Evolutionary conservation across 2,329 filamentous ascomycete genomes (phyloP).

Genomic region (Colletotrichum liaoningense): DNA sequence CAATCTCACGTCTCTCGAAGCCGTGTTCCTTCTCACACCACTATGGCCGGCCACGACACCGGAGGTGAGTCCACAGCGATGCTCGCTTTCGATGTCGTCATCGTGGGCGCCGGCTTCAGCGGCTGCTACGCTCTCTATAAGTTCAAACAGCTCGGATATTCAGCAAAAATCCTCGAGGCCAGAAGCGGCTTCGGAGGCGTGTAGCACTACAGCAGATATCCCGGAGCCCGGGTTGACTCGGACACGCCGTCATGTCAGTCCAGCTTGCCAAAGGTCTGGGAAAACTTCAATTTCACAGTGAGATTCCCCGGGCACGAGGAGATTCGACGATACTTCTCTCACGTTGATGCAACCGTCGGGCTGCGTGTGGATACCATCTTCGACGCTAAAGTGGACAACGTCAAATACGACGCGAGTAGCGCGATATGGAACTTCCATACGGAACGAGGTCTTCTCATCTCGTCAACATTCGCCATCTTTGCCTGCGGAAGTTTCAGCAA

Average conservation of each 20-base stretch:
- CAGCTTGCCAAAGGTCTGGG: constrained; percentile 49
- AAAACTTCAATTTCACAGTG: constrained; percentile 56
- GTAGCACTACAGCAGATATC: constrained; percentile 44
- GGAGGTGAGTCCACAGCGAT: no score
- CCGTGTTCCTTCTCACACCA: no score
- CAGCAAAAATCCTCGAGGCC: constrained; percentile 49
- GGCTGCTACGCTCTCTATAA: constrained; percentile 44
- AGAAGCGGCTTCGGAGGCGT: constrained; percentile 36
- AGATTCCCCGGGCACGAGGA: constrained; percentile 52
- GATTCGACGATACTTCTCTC: constrained; percentile 56
- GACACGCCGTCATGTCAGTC: constrained; percentile 49
- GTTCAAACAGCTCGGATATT: constrained; percentile 48
- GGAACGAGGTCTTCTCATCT: constrained; percentile 49
- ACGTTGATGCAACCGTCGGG: constrained; percentile 55
- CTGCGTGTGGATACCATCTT: constrained; percentile 58
- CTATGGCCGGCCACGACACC: no score
- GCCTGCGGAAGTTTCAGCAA: constrained; percentile 59
- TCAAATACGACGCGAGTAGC: constrained; percentile 48
- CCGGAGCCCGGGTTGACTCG: constrained; percentile 54
- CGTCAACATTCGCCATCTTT: constrained; percentile 55
- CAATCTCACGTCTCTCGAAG: no score
- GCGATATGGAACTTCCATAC: constrained; percentile 56
- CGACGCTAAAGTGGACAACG: constrained; percentile 53
- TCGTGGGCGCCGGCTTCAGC: constrained; percentile 41
- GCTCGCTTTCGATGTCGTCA: constrained; percentile 35